phyloP scores from a whole-genome alignment of 495 filamentous ascomycete species.

The Opeltia flavorubescens region DNA sequence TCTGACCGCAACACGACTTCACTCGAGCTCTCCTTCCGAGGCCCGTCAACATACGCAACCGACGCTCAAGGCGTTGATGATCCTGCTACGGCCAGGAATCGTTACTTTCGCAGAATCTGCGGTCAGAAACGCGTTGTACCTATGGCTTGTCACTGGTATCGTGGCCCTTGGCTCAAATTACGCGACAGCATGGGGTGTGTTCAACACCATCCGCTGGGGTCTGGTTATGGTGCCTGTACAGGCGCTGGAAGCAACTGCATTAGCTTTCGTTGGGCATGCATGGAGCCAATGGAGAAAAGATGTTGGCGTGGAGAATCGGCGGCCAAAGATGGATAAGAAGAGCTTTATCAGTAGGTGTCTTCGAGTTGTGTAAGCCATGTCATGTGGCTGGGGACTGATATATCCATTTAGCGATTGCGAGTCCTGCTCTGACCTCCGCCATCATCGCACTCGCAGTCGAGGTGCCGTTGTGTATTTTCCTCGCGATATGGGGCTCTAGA shows the following conservation, averaged over 20 bases:
- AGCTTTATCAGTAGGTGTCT: conserved; percentile 22
- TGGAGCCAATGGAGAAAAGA: conserved; percentile 46
- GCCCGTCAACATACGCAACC: conserved; percentile 9
- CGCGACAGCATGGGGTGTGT: conserved; percentile 61
- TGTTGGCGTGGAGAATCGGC: conserved; percentile 22
- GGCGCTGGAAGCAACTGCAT: conserved; percentile 47
- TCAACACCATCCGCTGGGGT: conserved; percentile 69
- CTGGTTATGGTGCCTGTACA: conserved; percentile 64
- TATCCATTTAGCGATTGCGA: conserved; percentile 26
- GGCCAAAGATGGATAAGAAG: conserved; percentile 22
- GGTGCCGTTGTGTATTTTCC: conserved; percentile 45
- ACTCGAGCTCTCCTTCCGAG: background rate
- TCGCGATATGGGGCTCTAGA: conserved; percentile 42
- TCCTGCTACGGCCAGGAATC: conserved; percentile 39
- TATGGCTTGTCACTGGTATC: conserved; percentile 57
- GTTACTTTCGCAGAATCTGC: conserved; percentile 51
- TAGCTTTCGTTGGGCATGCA: conserved; percentile 52
- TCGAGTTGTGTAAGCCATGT: background rate
- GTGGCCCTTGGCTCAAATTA: conserved; percentile 47
- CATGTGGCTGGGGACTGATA: background rate
- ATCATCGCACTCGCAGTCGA: conserved; percentile 41
- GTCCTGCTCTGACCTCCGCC: conserved; percentile 40
- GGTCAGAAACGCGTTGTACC: conserved; percentile 53
- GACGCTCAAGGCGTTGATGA: conserved; percentile 30
- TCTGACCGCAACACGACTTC: conserved; percentile 25